Percentiles rank a stretch among this genome's conserved stretches.
Evolutionary conservation across 2,329 filamentous ascomycete species (phyloP).

Genomic region (Pseudopithomyces chartarum): DNA sequence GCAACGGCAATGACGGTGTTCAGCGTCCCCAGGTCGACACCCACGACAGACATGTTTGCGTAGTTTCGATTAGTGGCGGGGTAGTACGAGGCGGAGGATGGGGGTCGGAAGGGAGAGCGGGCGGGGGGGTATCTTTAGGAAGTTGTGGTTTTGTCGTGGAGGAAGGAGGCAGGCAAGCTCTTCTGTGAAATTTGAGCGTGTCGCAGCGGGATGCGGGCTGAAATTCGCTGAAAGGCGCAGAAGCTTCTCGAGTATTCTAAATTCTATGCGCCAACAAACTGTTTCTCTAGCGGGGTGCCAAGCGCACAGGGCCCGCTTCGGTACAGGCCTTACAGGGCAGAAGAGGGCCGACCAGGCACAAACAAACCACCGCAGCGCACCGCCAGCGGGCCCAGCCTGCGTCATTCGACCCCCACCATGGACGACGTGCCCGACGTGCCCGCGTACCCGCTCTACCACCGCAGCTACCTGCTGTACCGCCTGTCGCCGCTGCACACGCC

Average conservation of each 20-base stretch:
- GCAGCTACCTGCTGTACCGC: conserved; percentile 60
- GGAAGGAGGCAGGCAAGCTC: conserved; percentile 12
- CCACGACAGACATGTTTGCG: conserved; percentile 66
- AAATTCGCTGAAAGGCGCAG: conserved; percentile 11
- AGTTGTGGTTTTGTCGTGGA: neutral
- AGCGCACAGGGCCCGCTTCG: neutral
- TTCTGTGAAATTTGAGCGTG: conserved; percentile 10
- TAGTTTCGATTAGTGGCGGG: conserved; percentile 29
- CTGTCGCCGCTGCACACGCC: conserved; percentile 60
- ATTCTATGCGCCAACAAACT: conserved; percentile 19
- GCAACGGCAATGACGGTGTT: conserved; percentile 98
- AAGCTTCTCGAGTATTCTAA: conserved; percentile 21
- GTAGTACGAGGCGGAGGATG: conserved; percentile 19
- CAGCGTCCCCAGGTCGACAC: conserved; percentile 93
- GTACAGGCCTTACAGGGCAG: too few relatives aligned
- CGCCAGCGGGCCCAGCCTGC: too few relatives aligned
- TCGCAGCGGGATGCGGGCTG: conserved; percentile 11
- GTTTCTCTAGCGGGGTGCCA: conserved; percentile 20
- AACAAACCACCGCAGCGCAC: conserved; percentile 14
- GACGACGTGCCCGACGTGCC: too few relatives aligned
- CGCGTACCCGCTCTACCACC: conserved; percentile 55
- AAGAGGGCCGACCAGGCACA: conserved; percentile 7
- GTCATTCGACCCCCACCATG: too few relatives aligned
- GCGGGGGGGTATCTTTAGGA: conserved; percentile 6
- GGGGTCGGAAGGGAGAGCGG: conserved; percentile 13